Conservation (phyloP, 805 yeast species). For the Saturnispora mendoncae region DNA sequence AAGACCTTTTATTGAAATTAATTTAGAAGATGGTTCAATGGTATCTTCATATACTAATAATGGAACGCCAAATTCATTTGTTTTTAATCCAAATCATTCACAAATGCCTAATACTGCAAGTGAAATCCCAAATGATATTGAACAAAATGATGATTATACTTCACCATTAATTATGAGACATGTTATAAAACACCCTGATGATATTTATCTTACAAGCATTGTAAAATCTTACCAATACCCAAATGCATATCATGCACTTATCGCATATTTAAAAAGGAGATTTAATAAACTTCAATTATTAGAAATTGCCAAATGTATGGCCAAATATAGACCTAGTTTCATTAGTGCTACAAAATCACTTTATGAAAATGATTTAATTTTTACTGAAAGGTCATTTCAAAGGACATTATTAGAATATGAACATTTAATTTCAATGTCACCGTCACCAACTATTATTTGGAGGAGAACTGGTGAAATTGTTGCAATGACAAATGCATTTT, state of each 20-base stretch:
- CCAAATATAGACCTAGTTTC: constrained; percentile 65
- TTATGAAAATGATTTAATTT: constrained; percentile 61
- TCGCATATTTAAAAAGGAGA: constrained; percentile 43
- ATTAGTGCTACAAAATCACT: constrained; percentile 67
- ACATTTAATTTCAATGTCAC: constrained; percentile 45
- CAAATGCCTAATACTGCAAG: constrained; percentile 44
- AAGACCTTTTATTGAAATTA: constrained; percentile 27
- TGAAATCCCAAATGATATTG: constrained; percentile 33
- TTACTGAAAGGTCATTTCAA: constrained; percentile 51
- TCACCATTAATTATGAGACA: constrained; percentile 52
- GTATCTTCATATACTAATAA: constrained; percentile 27
- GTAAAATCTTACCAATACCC: constrained; percentile 52
- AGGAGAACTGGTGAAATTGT: constrained; percentile 80
- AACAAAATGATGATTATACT: constrained; percentile 37
- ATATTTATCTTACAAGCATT: constrained; percentile 35
- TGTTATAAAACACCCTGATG: constrained; percentile 43
- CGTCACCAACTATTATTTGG: constrained; percentile 80
- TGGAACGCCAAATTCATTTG: constrained; percentile 34
- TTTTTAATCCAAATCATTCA: constrained; percentile 42
- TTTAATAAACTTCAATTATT: constrained; percentile 34
- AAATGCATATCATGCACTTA: constrained; percentile 51
- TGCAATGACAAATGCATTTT: constrained; percentile 66
- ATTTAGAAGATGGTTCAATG: constrained; percentile 24
- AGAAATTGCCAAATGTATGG: constrained; percentile 48
- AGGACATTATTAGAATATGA: constrained; percentile 51